Evolutionary conservation across 2,329 filamentous ascomycete species (phyloP), one percentile per base, ranked within the genome.

Genomic region (Dendrostoma leiphaemia): DNA sequence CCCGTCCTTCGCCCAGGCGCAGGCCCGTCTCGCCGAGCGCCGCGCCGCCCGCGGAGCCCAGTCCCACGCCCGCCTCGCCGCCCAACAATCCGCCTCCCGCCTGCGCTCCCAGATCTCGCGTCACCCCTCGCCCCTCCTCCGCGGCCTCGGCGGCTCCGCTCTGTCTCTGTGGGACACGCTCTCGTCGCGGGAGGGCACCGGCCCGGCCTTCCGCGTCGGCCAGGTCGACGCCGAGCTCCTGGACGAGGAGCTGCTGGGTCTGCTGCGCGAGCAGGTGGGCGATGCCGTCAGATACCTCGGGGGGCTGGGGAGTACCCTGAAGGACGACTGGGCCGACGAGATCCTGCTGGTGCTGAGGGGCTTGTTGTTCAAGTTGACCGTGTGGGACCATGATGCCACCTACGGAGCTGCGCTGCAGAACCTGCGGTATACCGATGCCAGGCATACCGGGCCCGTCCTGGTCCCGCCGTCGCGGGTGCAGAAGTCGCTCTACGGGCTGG

Each of bases 311-410:
- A 71, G 81, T 26, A 76, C 92, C 68, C 72, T 96, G 41, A 83
- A 88, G 55, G 91, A 96, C 68, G 90, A 96, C 65, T 97, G 90
- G 85, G 85, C 86, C 13, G 80, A 89, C 49, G 94, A 97, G 73
- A 93, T 97, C 51, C 79, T 88, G 59, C 79, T 97, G 26, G 81
- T 78, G 0, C 77, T 99, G 53, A 81, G 93, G 44, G 84, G 88
- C 2, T 76, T 91, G 3, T 76, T 99, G 7, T 99, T 97, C 78
- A 99, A 99, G 72, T 81, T 99, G 59, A 91, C 89, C 15, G 86
- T 99, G 55, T 99, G 94, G 94, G 92, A 97, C 70, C 90, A 97
- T 69, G 87, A 96, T 69, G 90, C 94, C 35, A 95, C 90, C 5
- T 97, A 99, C 70, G 94, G 94, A 57, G 94, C 94, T 10, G 86